Evolutionary conservation across 2,329 filamentous ascomycete species (phyloP).

Genomic region (Aspergillus sp.): DNA sequence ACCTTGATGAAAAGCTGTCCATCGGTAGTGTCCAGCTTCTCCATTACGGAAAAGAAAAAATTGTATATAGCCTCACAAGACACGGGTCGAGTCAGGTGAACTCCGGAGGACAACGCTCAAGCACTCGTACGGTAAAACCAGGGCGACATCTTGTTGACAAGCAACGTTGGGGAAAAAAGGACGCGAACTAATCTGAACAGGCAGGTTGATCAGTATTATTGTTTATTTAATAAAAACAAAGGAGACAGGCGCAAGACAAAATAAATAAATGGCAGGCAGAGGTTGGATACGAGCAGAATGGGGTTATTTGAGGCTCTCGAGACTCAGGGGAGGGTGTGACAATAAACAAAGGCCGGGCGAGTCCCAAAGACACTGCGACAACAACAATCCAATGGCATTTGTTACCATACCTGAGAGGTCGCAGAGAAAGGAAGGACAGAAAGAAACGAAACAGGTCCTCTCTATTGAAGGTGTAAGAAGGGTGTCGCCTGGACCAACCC

Average conservation of each 20-base stretch:
- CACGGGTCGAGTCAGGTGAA: constrained; percentile 32
- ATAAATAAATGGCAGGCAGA: background rate
- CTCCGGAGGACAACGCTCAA: constrained; percentile 38
- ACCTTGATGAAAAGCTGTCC: constrained; percentile 52
- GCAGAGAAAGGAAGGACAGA: constrained; percentile 6
- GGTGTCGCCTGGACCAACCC: constrained; percentile 26
- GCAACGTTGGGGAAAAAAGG: constrained; percentile 16
- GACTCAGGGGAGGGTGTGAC: background rate
- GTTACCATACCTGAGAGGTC: constrained; percentile 9
- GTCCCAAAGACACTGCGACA: constrained; percentile 14
- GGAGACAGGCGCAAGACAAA: too few species aligned
- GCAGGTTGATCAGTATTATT: constrained; percentile 9
- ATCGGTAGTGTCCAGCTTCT: constrained; percentile 52
- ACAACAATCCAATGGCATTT: constrained; percentile 12
- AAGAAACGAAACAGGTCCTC: constrained; percentile 7
- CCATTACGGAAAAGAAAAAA: constrained; percentile 37
- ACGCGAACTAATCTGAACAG: constrained; percentile 24
- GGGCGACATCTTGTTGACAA: constrained; percentile 36
- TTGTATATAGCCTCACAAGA: constrained; percentile 28
- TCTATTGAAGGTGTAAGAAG: constrained; percentile 11
- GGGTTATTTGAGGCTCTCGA: constrained; percentile 2
- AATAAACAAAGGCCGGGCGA: constrained; percentile 12
- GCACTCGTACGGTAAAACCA: constrained; percentile 26
- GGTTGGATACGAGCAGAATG: constrained; percentile 3
- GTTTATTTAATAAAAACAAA: too few species aligned